Percentiles rank a stretch among this genome's conserved stretches.
Conservation (phyloP, 257 asterid species). For the Solanum rostratum region DNA sequence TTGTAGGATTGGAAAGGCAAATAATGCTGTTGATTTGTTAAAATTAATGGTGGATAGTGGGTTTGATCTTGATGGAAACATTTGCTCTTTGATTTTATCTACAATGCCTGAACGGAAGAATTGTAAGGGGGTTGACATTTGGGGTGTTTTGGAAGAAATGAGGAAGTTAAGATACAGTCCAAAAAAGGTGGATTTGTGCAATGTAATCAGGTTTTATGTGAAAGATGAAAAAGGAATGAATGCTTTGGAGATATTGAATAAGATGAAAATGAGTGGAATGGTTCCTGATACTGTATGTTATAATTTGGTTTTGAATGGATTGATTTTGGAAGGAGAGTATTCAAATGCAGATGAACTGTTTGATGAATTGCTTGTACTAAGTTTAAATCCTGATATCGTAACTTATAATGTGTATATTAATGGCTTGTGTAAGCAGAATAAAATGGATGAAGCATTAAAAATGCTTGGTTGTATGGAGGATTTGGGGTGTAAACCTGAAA, state of each 20-base stretch:
- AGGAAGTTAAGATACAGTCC: conserved; percentile 38
- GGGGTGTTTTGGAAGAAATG: conserved; percentile 35
- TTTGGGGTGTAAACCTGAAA: conserved; percentile 51
- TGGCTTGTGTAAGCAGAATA: conserved; percentile 49
- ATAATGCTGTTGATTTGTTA: conserved; percentile 35
- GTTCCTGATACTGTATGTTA: conserved; percentile 35
- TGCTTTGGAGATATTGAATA: conserved; percentile 36
- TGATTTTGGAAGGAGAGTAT: conserved; percentile 28
- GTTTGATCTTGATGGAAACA: conserved; percentile 27
- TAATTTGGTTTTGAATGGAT: conserved; percentile 45
- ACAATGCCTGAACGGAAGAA: conserved; percentile 29
- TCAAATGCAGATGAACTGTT: conserved; percentile 49
- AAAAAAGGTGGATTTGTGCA: conserved; percentile 32
- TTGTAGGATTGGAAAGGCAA: conserved; percentile 36
- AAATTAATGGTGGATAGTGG: conserved; percentile 42
- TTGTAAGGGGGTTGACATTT: conserved; percentile 12
- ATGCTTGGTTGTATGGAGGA: conserved; percentile 46
- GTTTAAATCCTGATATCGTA: conserved; percentile 45
- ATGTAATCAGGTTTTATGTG: conserved; percentile 37
- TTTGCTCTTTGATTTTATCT: conserved; percentile 38
- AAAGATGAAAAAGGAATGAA: conserved; percentile 18
- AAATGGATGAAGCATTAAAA: conserved; percentile 39
- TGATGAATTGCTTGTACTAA: conserved; percentile 70
- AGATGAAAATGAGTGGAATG: conserved; percentile 34
- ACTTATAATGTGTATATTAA: conserved; percentile 50